Evolutionary conservation across 2,329 filamentous ascomycete species (phyloP), one percentile per base, ranked within the genome.

Genomic region (Fusarium siculi): DNA sequence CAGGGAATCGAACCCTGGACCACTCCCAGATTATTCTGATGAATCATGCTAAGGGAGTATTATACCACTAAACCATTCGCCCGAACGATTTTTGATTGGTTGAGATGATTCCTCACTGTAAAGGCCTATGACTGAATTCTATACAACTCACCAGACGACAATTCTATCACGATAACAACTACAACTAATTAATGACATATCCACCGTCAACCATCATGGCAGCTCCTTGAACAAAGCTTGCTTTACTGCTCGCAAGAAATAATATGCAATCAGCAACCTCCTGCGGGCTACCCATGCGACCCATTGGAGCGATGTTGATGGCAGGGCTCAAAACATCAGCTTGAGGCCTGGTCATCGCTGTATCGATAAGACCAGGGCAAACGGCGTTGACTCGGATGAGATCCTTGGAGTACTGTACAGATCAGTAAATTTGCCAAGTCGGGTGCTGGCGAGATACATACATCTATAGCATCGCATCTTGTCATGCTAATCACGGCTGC

Each of bases 311-410:
- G 42, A 85, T 86, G 5, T 68, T 53, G 4, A 67, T 40, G 4
- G 65, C 63, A 3, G 55, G 40, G 9, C 23, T 37, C 25, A 68
- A 28, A 21, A 67, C 52, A 16, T 68, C 37, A 1, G 63, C 63
- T 73, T 5, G 80, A 81, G 21, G 81, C 76, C 19, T 80, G 84
- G 84, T 85, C 81, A 87, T 83, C 0, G 85, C 84, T 7, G 86
- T 87, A 39, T 85, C 83, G 32, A 88, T 92, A 68, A 92, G 90
- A 0, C 92, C 91, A 0, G 92, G 91, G 39, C 88, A 91, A 55
- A 93, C 87, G 25, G 90, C 92, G 79, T 93, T 84, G 30, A 84
- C 73, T 7, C 83, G 76, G 36, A 84, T 83, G 2, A 76, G 76
- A 37, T 84, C 81, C 4, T 70, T 70, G 0, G 87, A 86, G 74